phyloP scores from a whole-genome alignment of 1,284 basidiomycete genomes.

The Schizophyllum commune region DNA sequence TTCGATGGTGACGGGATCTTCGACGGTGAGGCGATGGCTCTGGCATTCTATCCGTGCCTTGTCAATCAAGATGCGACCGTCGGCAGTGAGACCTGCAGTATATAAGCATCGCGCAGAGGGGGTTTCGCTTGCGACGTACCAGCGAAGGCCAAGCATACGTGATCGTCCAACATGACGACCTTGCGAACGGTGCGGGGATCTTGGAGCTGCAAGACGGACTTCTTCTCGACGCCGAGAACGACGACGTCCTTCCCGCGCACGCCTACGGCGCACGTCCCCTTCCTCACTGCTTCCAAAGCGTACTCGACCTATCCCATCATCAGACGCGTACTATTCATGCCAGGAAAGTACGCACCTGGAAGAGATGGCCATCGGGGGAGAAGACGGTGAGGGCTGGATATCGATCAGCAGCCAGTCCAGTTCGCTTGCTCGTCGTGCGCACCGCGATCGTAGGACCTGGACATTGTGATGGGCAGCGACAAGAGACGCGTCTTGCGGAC shows the following conservation, averaged over 20 bases:
- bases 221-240: conserved; percentile 98
- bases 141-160: conserved; percentile 95
- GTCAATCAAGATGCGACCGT: conserved; percentile 97
- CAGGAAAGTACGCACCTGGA: conserved; percentile 53
- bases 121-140: conserved; percentile 42
- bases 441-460: conserved; percentile 78
- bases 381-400: conserved; percentile 81
- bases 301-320: conserved; percentile 81
- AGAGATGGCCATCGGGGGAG: conserved; percentile 91
- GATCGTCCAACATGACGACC: conserved; percentile 98
- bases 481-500: not conserved
- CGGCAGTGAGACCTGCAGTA: conserved; percentile 83
- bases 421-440: conserved; percentile 12
- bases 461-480: conserved; percentile 34
- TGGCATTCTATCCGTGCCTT: conserved; percentile 98
- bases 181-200: conserved; percentile 97
- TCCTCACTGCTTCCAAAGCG: conserved; percentile 92
- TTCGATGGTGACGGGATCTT: conserved; percentile 97
- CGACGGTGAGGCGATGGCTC: conserved; percentile 94
- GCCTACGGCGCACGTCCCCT: conserved; percentile 97
- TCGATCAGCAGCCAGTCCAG: not conserved
- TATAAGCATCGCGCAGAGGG: no score
- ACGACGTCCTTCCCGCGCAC: conserved; percentile 94
- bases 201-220: conserved; percentile 94
- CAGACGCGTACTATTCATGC: conserved; percentile 10